Base-by-base conservation (phyloP, 352 stramenopile genomes). In the Pythium volutum region DNA sequence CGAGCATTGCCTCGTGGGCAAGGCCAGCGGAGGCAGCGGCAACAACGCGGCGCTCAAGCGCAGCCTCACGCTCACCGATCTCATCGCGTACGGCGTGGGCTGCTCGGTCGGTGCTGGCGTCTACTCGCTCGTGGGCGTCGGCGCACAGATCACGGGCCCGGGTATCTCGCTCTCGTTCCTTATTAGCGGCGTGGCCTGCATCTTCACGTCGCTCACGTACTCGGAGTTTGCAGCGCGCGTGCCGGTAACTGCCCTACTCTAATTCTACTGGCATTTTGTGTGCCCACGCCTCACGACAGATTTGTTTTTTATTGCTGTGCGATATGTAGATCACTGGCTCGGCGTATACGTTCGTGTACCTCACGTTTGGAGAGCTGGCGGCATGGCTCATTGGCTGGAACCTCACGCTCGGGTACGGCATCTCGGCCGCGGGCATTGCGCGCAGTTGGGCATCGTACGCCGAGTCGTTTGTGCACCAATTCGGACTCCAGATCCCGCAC, bases 321-420 rank as follows among this genome's bases (percentile, higher is more conserved):
- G 43, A 3, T 0, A 16, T 14, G 43, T 52, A 91, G 84, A 83
- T 95, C 49, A 93, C 89, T 6, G 89, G 89, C 18, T 95, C 84
- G 25, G 88, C 89, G 20, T 97, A 97, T 49, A 96, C 86, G 20
- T 97, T 96, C 55, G 88, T 95, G 38, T 93, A 94, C 63, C 70
- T 93, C 20, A 92, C 84, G 11, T 93, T 96, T 60, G 89, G 87
- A 26, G 87, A 95, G 46, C 74, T 97, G 25, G 79, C 77, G 2
- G 93, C 89, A 26, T 97, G 90, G 89, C 73, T 97, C 23, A 89
- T 97, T 51, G 91, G 90, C 14, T 97, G 90, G 90, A 97, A 97
- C 63, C 60, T 98, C 31, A 98, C 89, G 47, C 73, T 98, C 18
- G 91, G 92, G 31, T 98, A 98, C 55, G 92, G 91, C 25, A 95